Base-by-base conservation (phyloP, 768 basidiomycete species). In the Collybia nuda region DNA sequence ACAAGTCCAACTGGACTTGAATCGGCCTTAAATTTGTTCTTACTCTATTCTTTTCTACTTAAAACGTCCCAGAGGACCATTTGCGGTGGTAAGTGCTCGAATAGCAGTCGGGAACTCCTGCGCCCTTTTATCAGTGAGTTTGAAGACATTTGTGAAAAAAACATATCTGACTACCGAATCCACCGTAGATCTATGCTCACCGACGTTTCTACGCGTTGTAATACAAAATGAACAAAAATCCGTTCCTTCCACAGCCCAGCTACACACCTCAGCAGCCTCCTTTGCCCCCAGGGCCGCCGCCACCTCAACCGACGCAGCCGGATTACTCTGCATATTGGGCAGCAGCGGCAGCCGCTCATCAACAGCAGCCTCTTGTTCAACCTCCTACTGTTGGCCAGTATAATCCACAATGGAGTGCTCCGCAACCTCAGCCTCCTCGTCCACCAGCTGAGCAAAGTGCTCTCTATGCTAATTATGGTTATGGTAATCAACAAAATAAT, bases 391-490 rank as follows among this genome's bases (percentile, higher is more conserved):
- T 73, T 48, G 72, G 65, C 50, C 71, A 77, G 38, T 88, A 85
- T 57, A 80, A 76, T 53, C 78, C 85, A 11, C 86, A 89, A 65
- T 88, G 85, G 86, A 74, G 72, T 45, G 65, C 81, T 12, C 76
- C 83, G 3, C 86, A 84, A 62, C 78, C 82, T 2, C 56, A 52
- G 28, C 37, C 47, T 18, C 78, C 84, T 39, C 74, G 85, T 43
- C 86, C 87, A 26, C 75, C 88, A 26, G 75, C 87, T 12, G 88
- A 92, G 57, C 90, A 93, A 62, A 88, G 85, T 62, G 85, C 88
- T 21, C 69, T 94, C 18, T 95, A 94, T 62, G 90, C 91, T 1
- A 93, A 93, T 63, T 95, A 95, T 62, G 93, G 93, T 26, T 95
- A 96, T 64, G 90, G 90, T 2, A 78, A 82, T 42, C 85, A 88